These are phyloP conservation scores for Exobasidium cylindrosporum DNA, from an alignment of 1,284 basidiomycete species.

Conservation along the genomic window DNA sequence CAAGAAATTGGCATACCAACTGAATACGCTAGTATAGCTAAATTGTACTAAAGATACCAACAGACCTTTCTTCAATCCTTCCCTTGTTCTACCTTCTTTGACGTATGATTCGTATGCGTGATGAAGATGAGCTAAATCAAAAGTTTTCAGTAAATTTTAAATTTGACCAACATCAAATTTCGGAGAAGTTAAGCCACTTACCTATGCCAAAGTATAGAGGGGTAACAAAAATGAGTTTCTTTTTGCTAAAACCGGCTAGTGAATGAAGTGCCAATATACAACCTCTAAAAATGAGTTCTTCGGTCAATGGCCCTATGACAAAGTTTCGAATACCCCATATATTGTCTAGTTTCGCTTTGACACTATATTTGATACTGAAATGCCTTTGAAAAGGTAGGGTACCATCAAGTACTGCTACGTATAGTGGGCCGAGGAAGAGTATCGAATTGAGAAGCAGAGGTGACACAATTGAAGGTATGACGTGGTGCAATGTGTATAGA, in stretches of 20 bases:
- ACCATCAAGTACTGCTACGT: conserved; percentile 63
- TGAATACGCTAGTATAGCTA: conserved; percentile 84
- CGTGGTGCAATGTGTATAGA: background rate
- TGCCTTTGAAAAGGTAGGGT: conserved; percentile 65
- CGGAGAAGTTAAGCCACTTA: conserved; percentile 13
- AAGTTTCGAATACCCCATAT: conserved; percentile 73
- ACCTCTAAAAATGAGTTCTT: conserved; percentile 86
- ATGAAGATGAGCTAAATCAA: conserved; percentile 83
- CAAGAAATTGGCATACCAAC: conserved; percentile 80
- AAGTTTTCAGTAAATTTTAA: no score
- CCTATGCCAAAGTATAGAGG: conserved; percentile 80
- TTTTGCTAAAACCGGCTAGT: conserved; percentile 65
- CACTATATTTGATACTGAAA: conserved; percentile 46
- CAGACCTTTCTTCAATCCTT: conserved; percentile 66
- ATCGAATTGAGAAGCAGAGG: conserved; percentile 71
- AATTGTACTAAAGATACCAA: conserved; percentile 72
- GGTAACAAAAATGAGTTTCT: conserved; percentile 70
- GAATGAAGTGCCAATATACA: conserved; percentile 65
- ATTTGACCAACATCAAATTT: no score
- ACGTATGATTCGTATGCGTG: conserved; percentile 83
- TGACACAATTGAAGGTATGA: conserved; percentile 17
- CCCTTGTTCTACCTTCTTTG: conserved; percentile 51
- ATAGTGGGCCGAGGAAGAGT: conserved; percentile 81
- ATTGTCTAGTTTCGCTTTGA: conserved; percentile 57
- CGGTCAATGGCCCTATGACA: conserved; percentile 79